Base-by-base conservation (phyloP, 345 rosid species). In the Erucastrum elatum region DNA sequence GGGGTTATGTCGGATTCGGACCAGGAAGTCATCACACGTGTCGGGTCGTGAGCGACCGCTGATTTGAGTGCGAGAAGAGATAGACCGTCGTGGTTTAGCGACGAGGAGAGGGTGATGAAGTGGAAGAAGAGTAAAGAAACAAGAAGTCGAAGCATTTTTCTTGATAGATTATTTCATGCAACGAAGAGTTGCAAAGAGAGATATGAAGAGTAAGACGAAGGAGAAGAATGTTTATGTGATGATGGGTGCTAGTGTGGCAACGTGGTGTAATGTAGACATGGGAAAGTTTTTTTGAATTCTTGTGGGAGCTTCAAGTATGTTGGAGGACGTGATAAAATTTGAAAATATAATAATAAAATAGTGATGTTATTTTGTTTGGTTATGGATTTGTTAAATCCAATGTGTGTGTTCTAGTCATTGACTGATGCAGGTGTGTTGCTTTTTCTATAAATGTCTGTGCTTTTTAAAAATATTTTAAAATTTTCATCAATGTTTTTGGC, bases 21-120 rank as follows among this genome's bases (percentile, higher is more conserved):
- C 99, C 99, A 95, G 0, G 92, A 84, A 13, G 64, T 64, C 49
- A 92, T 84, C 4, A 81, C 65, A 13, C 82, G 81, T 69, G 92
- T 81, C 21, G 98, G 97, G 83, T 95, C 99, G 4, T 83, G 17
- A 0, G 77, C 59, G 58, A 91, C 77, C 46, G 98, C 98, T 10
- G 89, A 88, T 81, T 91, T 95, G 61, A 95, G 92, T 70, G 99
- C 96, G 1, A 95, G 88, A 8, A 95, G 95, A 12, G 98, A 88
- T 8, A 95, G 86, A 8, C 99, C 99, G 73, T 95, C 99, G 7
- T 84, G 82, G 70, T 76, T 92, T 62, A 95, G 80, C 16, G 89
- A 83, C 6, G 77, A 70, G 41, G 77, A 83, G 15, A 85, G 49
- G 44, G 1, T 64, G 4, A 68, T 49, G n/a, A 68, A 67, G 61